Conservation (phyloP, 768 basidiomycete genomes). For the Lentinus brumalis region DNA sequence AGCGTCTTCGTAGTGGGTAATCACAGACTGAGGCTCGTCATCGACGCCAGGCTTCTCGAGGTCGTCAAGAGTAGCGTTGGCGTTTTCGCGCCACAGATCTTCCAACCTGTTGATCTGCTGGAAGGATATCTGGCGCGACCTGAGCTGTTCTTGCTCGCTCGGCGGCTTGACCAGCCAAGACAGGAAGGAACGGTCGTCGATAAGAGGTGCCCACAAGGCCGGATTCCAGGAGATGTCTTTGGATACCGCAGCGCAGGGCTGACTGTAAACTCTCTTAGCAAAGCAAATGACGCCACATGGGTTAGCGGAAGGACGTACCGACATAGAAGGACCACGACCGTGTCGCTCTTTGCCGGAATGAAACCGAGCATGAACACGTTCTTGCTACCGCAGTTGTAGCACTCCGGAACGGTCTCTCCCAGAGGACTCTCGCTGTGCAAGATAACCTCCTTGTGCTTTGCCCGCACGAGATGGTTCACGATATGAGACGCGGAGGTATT, state of each 20-base stretch:
- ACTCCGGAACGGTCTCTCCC: slow-evolving; percentile 97
- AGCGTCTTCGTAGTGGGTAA: slow-evolving; percentile 94
- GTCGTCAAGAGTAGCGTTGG: slow-evolving; percentile 92
- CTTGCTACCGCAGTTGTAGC: slow-evolving; percentile 98
- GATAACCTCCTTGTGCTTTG: slow-evolving; percentile 99
- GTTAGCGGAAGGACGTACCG: slow-evolving; percentile 58
- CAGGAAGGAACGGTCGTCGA: slow-evolving; percentile 98
- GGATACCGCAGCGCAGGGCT: slow-evolving; percentile 96
- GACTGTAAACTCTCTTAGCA: slow-evolving; percentile 49
- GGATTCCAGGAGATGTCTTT: slow-evolving; percentile 99
- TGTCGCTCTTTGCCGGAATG: slow-evolving; percentile 98
- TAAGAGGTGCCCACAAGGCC: slow-evolving; percentile 95
- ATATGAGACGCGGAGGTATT: slow-evolving; percentile 99
- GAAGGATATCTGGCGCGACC: slow-evolving; percentile 96
- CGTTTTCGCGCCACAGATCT: slow-evolving; percentile 97
- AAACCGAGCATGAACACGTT: slow-evolving; percentile 99
- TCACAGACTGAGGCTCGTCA: slow-evolving; percentile 93
- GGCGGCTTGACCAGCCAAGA: slow-evolving; percentile 99
- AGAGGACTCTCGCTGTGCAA: slow-evolving; percentile 93
- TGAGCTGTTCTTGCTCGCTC: slow-evolving; percentile 91
- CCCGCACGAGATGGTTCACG: slow-evolving; percentile 97
- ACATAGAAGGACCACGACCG: slow-evolving; percentile 95
- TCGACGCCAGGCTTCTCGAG: slow-evolving; percentile 97
- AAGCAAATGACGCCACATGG: neutral
- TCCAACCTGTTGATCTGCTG: slow-evolving; percentile 96